A percentile compares a stretch with the other conserved stretches of the same genome.
Conservation (phyloP, 2,329 filamentous ascomycete species). For the Dryadomyces sulphureus region DNA sequence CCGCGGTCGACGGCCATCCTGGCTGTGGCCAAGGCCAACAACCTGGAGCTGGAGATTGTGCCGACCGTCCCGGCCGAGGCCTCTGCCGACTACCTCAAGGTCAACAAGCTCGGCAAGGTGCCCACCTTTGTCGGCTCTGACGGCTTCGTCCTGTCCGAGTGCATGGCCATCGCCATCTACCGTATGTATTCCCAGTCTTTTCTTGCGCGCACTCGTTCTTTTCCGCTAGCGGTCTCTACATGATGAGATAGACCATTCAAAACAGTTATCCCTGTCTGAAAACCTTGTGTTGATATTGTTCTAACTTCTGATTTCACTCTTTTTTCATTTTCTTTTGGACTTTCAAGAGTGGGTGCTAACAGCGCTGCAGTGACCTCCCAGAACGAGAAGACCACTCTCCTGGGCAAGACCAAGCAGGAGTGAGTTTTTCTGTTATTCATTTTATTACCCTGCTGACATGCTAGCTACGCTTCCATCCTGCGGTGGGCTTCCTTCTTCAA, state of each 20-base stretch:
- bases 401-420: conserved; percentile 99
- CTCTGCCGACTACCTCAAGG: conserved; percentile 64
- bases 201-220: conserved; percentile 8
- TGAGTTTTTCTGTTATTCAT: conserved; percentile 26
- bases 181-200: conserved; percentile 45
- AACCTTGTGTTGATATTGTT: conserved; percentile 63
- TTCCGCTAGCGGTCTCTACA: conserved; percentile 13
- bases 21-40: conserved; percentile 94
- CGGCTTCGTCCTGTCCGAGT: conserved; percentile 79
- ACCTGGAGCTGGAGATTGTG: conserved; percentile 78
- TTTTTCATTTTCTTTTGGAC: conserved; percentile 11
- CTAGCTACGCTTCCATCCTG: conserved; percentile 82
- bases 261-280: conserved; percentile 99
- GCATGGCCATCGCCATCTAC: conserved; percentile 93
- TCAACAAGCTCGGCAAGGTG: conserved; percentile 80
- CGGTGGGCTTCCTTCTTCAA: conserved; percentile 98
- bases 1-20: conserved; percentile 76
- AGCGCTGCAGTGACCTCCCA: conserved; percentile 71
- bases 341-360: conserved; percentile 11
- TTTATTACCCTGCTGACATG: not conserved
- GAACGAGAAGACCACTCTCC: conserved; percentile 98
- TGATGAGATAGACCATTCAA: conserved; percentile 63
- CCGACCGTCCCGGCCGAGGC: conserved; percentile 52
- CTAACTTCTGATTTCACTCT: conserved; percentile 61
- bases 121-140: conserved; percentile 87